These are phyloP conservation scores for Candida multigemmis DNA, from an alignment of 805 yeast species.

Conservation along the genomic window DNA sequence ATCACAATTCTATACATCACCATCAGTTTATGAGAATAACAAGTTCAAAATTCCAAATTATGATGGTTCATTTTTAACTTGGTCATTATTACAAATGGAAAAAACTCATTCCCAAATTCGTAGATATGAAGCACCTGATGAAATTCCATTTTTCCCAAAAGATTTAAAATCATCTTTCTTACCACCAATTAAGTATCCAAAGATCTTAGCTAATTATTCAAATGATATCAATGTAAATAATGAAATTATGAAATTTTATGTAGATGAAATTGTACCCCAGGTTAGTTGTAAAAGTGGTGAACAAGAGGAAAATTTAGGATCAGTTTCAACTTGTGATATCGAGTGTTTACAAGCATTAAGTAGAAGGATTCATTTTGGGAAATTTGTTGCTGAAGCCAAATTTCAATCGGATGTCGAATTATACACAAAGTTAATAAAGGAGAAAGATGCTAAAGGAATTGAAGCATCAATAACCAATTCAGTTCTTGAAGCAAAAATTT, in stretches of 20 bases:
- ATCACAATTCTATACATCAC: slow-evolving; percentile 74
- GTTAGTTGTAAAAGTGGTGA: slow-evolving; percentile 62
- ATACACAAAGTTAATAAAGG: slow-evolving; percentile 57
- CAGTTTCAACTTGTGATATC: slow-evolving; percentile 77
- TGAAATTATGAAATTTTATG: slow-evolving; percentile 60
- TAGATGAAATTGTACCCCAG: slow-evolving; percentile 64
- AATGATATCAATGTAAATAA: slow-evolving; percentile 69
- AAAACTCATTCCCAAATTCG: slow-evolving; percentile 59
- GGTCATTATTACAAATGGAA: slow-evolving; percentile 74
- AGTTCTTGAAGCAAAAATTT: slow-evolving; percentile 78
- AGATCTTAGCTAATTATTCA: slow-evolving; percentile 64
- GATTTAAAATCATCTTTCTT: slow-evolving; percentile 59
- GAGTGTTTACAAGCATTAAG: slow-evolving; percentile 83
- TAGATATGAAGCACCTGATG: slow-evolving; percentile 92
- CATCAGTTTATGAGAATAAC: slow-evolving; percentile 59
- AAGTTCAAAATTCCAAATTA: slow-evolving; percentile 56
- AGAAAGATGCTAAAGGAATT: slow-evolving; percentile 61
- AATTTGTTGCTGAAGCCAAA: slow-evolving; percentile 95
- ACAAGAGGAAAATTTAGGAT: slow-evolving; percentile 80
- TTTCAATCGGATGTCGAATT: slow-evolving; percentile 57
- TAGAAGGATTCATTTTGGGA: slow-evolving; percentile 92
- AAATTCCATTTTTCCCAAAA: slow-evolving; percentile 78
- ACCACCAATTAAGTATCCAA: slow-evolving; percentile 75
- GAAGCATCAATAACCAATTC: slow-evolving; percentile 76
- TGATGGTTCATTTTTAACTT: slow-evolving; percentile 78